These are phyloP conservation scores for Odontarrhena argentea DNA, from an alignment of 345 rosid species.

Conservation along the genomic window DNA sequence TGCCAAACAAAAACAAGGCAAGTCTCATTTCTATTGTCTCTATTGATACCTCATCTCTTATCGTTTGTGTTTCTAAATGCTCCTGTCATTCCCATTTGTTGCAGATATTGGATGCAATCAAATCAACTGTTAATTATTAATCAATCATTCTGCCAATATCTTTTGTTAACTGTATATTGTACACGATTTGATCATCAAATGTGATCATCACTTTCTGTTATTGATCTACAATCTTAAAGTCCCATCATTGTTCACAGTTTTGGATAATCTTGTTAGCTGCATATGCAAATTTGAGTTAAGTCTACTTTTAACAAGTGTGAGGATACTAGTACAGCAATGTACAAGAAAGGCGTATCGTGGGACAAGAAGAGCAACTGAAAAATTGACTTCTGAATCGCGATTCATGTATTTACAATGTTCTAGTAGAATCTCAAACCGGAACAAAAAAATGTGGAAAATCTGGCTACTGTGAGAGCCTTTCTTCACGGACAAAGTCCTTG, in stretches of 20 bases:
- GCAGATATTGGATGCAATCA: slow-evolving; percentile 84
- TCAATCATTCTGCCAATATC: neutral
- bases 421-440: slow-evolving; percentile 27
- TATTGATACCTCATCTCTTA: neutral
- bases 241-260: neutral
- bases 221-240: neutral
- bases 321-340: neutral
- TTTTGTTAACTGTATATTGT: neutral
- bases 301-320: slow-evolving; percentile 15
- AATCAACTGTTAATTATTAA: slow-evolving; percentile 66
- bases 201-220: neutral
- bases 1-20: slow-evolving; percentile 84
- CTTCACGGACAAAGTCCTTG: slow-evolving; percentile 21
- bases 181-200: neutral
- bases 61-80: slow-evolving; percentile 7
- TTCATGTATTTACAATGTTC: slow-evolving; percentile 35
- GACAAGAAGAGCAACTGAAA: neutral
- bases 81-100: slow-evolving; percentile 21
- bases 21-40: slow-evolving; percentile 2
- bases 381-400: slow-evolving; percentile 14
- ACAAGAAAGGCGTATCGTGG: slow-evolving; percentile 6
- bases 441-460: slow-evolving; percentile 21
- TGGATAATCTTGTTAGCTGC: neutral
- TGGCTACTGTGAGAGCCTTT: slow-evolving; percentile 24
- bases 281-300: neutral